Evolutionary conservation across 2,329 filamentous ascomycete species (phyloP).

Genomic region (Alternaria brassicicola): DNA sequence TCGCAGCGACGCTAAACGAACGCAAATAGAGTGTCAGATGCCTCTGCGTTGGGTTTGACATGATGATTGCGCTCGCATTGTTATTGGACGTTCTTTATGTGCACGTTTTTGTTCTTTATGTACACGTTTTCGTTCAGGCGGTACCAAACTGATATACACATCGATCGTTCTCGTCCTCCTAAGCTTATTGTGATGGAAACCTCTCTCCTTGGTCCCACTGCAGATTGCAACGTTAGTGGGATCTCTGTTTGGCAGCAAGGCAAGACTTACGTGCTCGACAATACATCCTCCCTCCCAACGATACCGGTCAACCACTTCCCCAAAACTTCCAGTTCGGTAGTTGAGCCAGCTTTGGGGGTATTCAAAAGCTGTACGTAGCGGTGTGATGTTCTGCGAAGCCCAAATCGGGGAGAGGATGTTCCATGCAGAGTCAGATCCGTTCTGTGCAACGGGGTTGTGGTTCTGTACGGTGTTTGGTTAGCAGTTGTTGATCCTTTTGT

Average conservation of each 20-base stretch:
- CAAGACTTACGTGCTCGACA: constrained; percentile 39
- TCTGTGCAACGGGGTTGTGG: constrained; percentile 37
- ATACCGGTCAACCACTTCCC: constrained; percentile 37
- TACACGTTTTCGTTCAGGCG: not conserved
- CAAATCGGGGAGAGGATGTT: constrained; percentile 33
- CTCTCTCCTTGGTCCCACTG: constrained; percentile 39
- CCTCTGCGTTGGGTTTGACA: not conserved
- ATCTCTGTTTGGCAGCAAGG: not conserved
- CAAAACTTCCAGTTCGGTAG: constrained; percentile 27
- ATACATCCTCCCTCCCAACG: constrained; percentile 43
- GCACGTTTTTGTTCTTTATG: not conserved
- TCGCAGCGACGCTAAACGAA: not conserved
- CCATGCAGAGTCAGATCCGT: constrained; percentile 41
- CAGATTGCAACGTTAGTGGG: not conserved
- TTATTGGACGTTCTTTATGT: too few relatives aligned
- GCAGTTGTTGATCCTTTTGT: not conserved
- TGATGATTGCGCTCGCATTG: not conserved
- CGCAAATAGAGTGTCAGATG: not conserved
- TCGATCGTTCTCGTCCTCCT: not conserved
- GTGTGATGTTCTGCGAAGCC: constrained; percentile 29
- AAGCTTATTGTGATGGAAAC: constrained; percentile 13
- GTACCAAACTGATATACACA: not conserved
- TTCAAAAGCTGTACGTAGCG: constrained; percentile 30
- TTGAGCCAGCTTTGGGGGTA: constrained; percentile 35
- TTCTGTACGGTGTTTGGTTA: constrained; percentile 24